Base-by-base conservation (phyloP, 2,329 filamentous ascomycete genomes). In the Colletotrichum sp. region DNA sequence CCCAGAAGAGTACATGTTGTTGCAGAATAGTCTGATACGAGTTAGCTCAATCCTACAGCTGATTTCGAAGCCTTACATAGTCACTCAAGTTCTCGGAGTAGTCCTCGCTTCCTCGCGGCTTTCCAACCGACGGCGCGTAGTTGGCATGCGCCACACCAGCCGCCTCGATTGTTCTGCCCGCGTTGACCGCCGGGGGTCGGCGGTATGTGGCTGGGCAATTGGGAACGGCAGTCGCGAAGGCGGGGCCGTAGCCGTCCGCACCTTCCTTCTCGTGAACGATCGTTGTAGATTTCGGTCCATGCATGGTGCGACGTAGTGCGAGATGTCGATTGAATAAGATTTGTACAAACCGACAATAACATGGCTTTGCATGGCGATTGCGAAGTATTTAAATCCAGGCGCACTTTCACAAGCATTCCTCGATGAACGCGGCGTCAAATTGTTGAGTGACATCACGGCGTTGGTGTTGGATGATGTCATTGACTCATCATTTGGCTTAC, bases 1-100 rank as follows among this genome's bases (percentile, higher is more conserved):
- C 84, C 81, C 83, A 86, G 78, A 86, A 86, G n/a, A 82, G 77
- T n/a, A 83, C 72, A 69, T 86, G 85, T 55, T 83, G 83, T 63
- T 86, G 85, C 1, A 39, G 2, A 8, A 39, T 7, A 5, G 36
- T 39, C 36, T 36, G 15, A 16, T 16, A 36, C 15, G 34, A 36
- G 15, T 36, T 36, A 36, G 34, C 34, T 36, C 34, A 36, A 36
- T 36, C 13, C 34, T 36, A 2, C 34, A 36, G 34, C 1, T 16
- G 34, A 36, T 16, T 36, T 16, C 3, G 34, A 36, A 36, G 15
- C 15, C 67, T 75, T n/a, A 75, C 72, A 32, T 75, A 72, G 28
- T 72, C 63, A 1, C 60, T 26, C 12, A 72, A 67, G 9, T 39
- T 67, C 2, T 71, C 36, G 0, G 72, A 72, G 15, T 72, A 75